A percentile compares a stretch with the other conserved stretches of the same genome.
Conservation (phyloP, 345 rosid species). For the Lepidium aucheri region DNA sequence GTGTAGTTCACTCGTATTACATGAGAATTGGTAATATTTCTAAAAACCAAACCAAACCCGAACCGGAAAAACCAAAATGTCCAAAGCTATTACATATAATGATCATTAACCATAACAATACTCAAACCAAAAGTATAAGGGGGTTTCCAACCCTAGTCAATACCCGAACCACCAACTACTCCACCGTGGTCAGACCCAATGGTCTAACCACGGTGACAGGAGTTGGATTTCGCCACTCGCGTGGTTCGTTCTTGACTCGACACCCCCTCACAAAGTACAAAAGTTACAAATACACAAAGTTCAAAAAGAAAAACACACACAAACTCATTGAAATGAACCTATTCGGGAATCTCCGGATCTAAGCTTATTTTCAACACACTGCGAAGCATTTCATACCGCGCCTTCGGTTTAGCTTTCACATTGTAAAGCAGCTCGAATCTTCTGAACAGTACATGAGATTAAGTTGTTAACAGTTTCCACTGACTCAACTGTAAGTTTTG, state of each 20-base stretch:
- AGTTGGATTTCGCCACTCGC: slow-evolving; percentile 39
- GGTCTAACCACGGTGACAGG: slow-evolving; percentile 40
- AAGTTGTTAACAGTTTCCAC: slow-evolving; percentile 73
- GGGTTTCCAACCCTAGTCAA: slow-evolving; percentile 84
- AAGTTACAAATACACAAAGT: background rate
- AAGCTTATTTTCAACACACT: too few relatives aligned
- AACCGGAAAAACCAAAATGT: too few relatives aligned
- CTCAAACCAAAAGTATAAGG: background rate
- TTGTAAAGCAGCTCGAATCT: slow-evolving; percentile 52
- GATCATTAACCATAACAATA: background rate
- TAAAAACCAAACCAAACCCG: too few relatives aligned
- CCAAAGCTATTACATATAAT: too few relatives aligned
- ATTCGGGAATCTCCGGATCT: too few relatives aligned
- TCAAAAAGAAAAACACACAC: background rate
- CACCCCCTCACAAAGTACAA: slow-evolving; percentile 37
- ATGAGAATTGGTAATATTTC: too few relatives aligned
- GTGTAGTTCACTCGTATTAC: too few relatives aligned
- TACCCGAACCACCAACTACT: slow-evolving; percentile 99
- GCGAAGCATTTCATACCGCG: too few relatives aligned
- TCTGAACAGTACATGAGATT: slow-evolving; percentile 72
- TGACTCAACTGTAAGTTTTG: slow-evolving; percentile 71
- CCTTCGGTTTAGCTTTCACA: slow-evolving; percentile 22
- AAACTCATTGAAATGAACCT: background rate
- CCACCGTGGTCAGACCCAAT: slow-evolving; percentile 15
- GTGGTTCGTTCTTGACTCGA: slow-evolving; percentile 99